Percentiles rank a stretch among this genome's conserved stretches.
phyloP scores from a whole-genome alignment of 2,329 filamentous ascomycete species.

The Calonectria pseudoreteaudii region DNA sequence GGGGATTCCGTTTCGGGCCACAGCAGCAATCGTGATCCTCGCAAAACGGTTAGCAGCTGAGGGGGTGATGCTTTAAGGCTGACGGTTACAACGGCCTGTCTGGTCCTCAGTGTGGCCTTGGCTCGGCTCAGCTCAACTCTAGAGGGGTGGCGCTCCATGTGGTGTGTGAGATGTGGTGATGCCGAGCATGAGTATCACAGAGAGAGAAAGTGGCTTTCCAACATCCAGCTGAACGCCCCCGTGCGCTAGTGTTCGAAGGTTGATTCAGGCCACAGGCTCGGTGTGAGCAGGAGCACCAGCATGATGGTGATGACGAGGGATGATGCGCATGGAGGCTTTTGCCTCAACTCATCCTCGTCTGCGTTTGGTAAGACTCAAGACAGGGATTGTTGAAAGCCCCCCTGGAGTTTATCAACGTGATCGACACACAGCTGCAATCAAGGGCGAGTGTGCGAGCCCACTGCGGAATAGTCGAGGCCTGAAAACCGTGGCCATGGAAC shows the following conservation, averaged over 20 bases:
- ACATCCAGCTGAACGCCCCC: conserved; percentile 9
- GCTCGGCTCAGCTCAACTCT: conserved; percentile 12
- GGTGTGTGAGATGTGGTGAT: conserved; percentile 7
- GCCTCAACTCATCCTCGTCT: not conserved
- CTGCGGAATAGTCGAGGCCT: not conserved
- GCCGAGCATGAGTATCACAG: not conserved
- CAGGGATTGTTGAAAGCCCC: not conserved
- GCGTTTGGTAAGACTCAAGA: not conserved
- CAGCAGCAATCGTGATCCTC: not conserved
- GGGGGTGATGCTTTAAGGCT: conserved; percentile 15
- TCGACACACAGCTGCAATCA: not conserved
- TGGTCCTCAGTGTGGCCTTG: not conserved
- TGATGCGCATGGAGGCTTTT: conserved; percentile 6
- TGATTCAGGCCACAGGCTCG: not conserved
- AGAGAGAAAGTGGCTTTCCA: not conserved
- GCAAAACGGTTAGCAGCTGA: conserved; percentile 13
- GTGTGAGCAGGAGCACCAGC: not conserved
- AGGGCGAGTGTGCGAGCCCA: not conserved
- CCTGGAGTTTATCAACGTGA: not conserved
- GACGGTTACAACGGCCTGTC: conserved; percentile 22
- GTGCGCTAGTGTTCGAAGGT: not conserved
- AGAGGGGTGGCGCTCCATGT: conserved; percentile 15
- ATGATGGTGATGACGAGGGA: not conserved
- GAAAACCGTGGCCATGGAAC: not conserved
- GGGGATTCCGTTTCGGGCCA: not conserved